A percentile compares a stretch with the other conserved stretches of the same genome.
Conservation (phyloP, 2,329 filamentous ascomycete genomes). For the Epichloe hybrida region DNA sequence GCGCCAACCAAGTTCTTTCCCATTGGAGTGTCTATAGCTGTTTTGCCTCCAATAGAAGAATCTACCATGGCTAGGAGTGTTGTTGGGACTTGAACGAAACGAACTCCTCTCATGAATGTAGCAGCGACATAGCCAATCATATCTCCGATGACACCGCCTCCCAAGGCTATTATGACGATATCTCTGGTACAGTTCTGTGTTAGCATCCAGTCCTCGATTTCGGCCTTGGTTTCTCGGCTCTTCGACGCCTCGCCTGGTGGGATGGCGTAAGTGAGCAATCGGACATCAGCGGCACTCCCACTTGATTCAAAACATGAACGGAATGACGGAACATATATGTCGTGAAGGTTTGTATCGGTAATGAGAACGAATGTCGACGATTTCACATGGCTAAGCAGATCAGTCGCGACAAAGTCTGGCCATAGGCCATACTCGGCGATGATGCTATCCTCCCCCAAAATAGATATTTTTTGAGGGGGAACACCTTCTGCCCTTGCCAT, state of each 20-base stretch:
- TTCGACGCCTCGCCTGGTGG: constrained; percentile 91
- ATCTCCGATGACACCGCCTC: constrained; percentile 93
- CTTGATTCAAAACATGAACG: constrained; percentile 25
- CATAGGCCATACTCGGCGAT: constrained; percentile 86
- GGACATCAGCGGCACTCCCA: constrained; percentile 26
- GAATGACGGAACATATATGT: constrained; percentile 71
- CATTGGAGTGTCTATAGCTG: constrained; percentile 88
- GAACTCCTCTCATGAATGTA: constrained; percentile 95
- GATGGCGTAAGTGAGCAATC: constrained; percentile 75
- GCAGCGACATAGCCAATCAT: constrained; percentile 96
- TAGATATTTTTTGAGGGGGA: constrained; percentile 51
- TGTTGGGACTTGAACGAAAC: constrained; percentile 92
- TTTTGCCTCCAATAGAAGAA: constrained; percentile 96
- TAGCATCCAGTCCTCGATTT: constrained; percentile 96
- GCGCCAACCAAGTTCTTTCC: constrained; percentile 93
- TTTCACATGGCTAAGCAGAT: constrained; percentile 62
- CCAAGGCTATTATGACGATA: constrained; percentile 86
- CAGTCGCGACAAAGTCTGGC: constrained; percentile 65
- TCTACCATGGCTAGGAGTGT: constrained; percentile 95
- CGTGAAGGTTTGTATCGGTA: constrained; percentile 83
- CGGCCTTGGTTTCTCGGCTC: constrained; percentile 80
- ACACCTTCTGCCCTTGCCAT: constrained; percentile 14
- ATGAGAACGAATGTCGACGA: constrained; percentile 94
- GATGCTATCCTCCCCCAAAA: constrained; percentile 82
- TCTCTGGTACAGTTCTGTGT: constrained; percentile 85